Evolutionary conservation across 768 basidiomycete species (phyloP), one percentile per base, ranked within the genome.

Genomic region (Paxillus rubicundulus): DNA sequence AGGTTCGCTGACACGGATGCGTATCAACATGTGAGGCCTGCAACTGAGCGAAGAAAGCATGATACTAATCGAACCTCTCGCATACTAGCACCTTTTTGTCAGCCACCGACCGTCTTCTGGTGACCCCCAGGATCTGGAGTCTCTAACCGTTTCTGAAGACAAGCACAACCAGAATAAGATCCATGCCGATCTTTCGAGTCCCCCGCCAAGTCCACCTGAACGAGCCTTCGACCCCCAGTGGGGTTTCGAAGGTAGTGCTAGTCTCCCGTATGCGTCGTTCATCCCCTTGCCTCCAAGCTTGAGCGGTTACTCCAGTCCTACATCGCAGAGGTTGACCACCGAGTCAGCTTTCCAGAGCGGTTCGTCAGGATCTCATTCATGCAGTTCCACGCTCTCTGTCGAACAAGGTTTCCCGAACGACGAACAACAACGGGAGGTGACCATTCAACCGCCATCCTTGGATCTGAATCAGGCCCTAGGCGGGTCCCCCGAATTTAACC

Each of bases 1-100:
- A 75, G 77, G 28, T 80, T 78, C 50, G 55, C 65, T 41, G 73
- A 77, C 50, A 61, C 69, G 21, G 67, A 67, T 40, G 65, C 67
- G 2, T 68, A 73, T 52, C 63, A 70, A 53, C 58, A 71, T 44
- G 78, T 78, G 52, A 50, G 70, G 24, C 34, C 45, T 18, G 27
- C 21, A 28, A 2, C 47, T 48, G 21, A 34, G 14, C 20, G 32
- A 20, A 30, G 17, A 34, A 28, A 39, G 27, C 33, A 5, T 33
- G 8, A 5, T 37, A 27, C 45, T 60, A 18, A 53, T 46, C 41
- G 14, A 12, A 16, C 27, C 37, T 16, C 45, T 36, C 17, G 2
- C 10, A 13, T 34, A 28, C 13, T 45, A 69, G 67, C 67, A 69
- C 43, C 59, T 69, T 38, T 70, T 69, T 30, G 51, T 42, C 12